phyloP scores from a whole-genome alignment of 2,329 filamentous ascomycete species.

The Cryphonectria radicalis region DNA sequence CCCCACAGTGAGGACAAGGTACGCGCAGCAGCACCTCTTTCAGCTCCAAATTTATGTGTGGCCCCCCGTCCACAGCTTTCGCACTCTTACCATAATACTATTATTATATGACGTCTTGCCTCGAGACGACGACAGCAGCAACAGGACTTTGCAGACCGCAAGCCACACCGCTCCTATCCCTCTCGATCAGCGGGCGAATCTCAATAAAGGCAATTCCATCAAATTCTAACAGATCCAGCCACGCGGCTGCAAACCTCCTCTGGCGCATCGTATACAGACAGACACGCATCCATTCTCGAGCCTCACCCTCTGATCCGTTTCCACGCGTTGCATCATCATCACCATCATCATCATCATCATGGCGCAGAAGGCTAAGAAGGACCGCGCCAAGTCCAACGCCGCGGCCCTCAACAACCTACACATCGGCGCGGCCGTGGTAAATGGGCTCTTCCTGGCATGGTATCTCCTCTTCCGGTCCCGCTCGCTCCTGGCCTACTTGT shows the following conservation, averaged over 20 bases:
- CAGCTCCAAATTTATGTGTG: not conserved
- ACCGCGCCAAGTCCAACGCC: slow-evolving; percentile 76
- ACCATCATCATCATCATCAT: slow-evolving; percentile 40
- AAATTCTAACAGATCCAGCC: not conserved
- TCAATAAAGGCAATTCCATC: not conserved
- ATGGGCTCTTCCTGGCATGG: slow-evolving; percentile 74
- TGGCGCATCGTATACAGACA: not conserved
- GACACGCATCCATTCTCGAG: slow-evolving; percentile 6
- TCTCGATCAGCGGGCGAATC: not conserved
- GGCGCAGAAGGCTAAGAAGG: slow-evolving; percentile 68
- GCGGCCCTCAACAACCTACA: slow-evolving; percentile 81
- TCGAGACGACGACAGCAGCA: too few species aligned
- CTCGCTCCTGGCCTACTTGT: slow-evolving; percentile 68
- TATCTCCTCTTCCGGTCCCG: slow-evolving; percentile 69
- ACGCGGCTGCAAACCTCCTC: not conserved
- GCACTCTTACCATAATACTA: not conserved
- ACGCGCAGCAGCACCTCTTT: not conserved
- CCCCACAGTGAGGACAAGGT: not conserved
- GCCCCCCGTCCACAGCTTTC: not conserved
- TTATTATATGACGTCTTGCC: too few species aligned
- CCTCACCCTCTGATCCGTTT: not conserved
- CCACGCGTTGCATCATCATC: not conserved
- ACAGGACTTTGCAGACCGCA: too few species aligned
- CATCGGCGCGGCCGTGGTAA: slow-evolving; percentile 72
- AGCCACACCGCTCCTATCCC: not conserved